Evolutionary conservation across 1,139 yeast species (phyloP).

Genomic region (Protomyces macrosporus): DNA sequence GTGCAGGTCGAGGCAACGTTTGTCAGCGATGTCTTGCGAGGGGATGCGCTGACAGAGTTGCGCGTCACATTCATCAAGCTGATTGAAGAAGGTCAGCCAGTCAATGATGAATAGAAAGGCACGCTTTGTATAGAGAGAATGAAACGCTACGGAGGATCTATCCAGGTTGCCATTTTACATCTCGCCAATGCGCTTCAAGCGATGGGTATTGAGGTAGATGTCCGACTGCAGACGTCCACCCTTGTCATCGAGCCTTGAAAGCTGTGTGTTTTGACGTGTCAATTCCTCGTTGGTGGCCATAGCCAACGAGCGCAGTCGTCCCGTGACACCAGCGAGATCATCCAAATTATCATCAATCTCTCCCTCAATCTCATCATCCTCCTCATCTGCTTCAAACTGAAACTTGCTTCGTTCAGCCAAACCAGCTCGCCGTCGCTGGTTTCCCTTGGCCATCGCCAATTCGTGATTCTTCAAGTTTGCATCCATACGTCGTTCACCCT

Average conservation of each 20-base stretch:
- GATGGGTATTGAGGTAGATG: slow-evolving; percentile 48
- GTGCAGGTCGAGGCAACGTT: slow-evolving; percentile 80
- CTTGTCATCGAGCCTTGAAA: slow-evolving; percentile 48
- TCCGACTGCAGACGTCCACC: slow-evolving; percentile 49
- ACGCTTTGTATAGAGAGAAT: too few species aligned
- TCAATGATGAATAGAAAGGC: slow-evolving; percentile 70
- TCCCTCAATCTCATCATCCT: slow-evolving; percentile 57
- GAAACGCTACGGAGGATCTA: too few species aligned
- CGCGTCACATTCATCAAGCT: slow-evolving; percentile 65
- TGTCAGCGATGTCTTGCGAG: slow-evolving; percentile 73
- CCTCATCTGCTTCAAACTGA: slow-evolving; percentile 56
- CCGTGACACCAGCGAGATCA: slow-evolving; percentile 47
- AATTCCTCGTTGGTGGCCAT: slow-evolving; percentile 52
- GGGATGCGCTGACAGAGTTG: slow-evolving; percentile 76
- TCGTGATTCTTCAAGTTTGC: slow-evolving; percentile 36
- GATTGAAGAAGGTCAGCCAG: slow-evolving; percentile 90
- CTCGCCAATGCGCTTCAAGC: slow-evolving; percentile 42
- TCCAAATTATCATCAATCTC: slow-evolving; percentile 55
- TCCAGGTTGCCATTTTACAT: background rate
- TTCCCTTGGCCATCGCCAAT: slow-evolving; percentile 32
- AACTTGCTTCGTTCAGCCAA: slow-evolving; percentile 44
- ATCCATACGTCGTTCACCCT: slow-evolving; percentile 50
- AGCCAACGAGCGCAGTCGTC: slow-evolving; percentile 50
- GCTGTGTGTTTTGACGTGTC: slow-evolving; percentile 48
- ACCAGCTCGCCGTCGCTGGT: slow-evolving; percentile 32